phyloP scores from a whole-genome alignment of 2,329 filamentous ascomycete species.

The Pestalotiopsis sp. region DNA sequence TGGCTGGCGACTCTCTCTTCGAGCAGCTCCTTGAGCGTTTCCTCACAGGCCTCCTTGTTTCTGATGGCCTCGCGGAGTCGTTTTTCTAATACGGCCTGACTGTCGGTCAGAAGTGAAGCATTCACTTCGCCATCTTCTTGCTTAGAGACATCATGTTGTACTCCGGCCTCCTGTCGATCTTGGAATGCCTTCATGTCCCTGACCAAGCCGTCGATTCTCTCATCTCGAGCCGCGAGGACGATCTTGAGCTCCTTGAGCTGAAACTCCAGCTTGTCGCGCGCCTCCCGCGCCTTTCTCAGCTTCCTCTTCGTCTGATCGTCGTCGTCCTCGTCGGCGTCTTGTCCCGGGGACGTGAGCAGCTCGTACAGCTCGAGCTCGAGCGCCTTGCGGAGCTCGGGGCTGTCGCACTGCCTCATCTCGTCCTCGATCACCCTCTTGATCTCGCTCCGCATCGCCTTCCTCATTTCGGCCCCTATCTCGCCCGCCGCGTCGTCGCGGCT shows the following conservation, averaged over 20 bases:
- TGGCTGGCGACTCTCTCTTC: neutral
- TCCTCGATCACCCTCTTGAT: neutral
- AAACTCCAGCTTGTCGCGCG: neutral
- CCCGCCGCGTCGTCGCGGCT: neutral
- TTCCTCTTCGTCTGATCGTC: neutral
- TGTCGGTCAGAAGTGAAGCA: neutral
- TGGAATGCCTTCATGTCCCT: neutral
- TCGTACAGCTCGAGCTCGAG: neutral
- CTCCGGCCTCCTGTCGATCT: neutral
- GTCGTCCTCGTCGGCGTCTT: neutral
- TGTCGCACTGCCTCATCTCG: conserved; percentile 2
- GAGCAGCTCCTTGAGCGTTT: neutral
- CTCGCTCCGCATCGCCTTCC: neutral
- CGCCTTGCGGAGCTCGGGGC: neutral
- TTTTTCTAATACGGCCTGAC: neutral
- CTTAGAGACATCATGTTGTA: neutral
- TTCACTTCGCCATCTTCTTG: neutral
- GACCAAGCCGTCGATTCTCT: neutral
- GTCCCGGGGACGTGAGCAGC: neutral
- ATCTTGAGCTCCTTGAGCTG: neutral
- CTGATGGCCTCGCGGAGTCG: neutral
- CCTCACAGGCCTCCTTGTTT: neutral
- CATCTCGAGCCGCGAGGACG: neutral
- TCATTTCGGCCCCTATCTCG: neutral
- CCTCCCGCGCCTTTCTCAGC: neutral